Evolutionary conservation across 1,284 basidiomycete species (phyloP).

Genomic region (Polyporus tsugae): DNA sequence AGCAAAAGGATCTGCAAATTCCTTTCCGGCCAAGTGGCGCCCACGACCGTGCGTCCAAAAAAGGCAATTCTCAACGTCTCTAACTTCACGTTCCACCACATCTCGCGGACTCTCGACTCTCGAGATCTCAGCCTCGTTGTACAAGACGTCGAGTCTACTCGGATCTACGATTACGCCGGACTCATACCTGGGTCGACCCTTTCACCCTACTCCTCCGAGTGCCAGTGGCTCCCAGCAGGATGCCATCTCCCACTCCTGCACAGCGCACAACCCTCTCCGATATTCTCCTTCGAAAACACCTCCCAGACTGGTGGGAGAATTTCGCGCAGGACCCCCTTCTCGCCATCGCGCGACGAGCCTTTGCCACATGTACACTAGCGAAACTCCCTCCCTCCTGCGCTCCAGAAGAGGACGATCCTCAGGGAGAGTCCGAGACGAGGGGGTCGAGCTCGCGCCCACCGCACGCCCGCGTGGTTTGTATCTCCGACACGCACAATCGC

Average conservation of each 20-base stretch:
- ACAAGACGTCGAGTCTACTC: background rate
- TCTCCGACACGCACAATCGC: constrained; percentile 51
- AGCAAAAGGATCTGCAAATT: background rate
- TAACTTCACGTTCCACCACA: background rate
- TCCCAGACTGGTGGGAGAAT: constrained; percentile 11
- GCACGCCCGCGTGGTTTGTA: constrained; percentile 43
- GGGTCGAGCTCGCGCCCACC: background rate
- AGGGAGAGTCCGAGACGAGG: background rate
- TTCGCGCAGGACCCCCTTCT: constrained; percentile 13
- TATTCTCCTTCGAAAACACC: constrained; percentile 2
- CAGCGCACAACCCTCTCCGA: background rate
- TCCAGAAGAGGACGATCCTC: background rate
- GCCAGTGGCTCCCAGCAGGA: background rate
- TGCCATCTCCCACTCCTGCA: background rate
- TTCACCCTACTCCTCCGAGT: background rate
- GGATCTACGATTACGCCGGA: background rate
- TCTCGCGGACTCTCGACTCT: background rate
- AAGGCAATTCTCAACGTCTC: constrained; percentile 10
- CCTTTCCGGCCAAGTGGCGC: background rate
- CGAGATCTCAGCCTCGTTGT: background rate
- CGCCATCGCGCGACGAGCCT: constrained; percentile 11
- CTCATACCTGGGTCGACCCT: background rate
- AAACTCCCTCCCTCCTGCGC: background rate
- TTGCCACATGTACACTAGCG: constrained; percentile 5
- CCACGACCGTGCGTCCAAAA: background rate